These are phyloP conservation scores for Tetrahymena elliotti DNA, from an alignment of 73 alveolate species.

Conservation along the genomic window DNA sequence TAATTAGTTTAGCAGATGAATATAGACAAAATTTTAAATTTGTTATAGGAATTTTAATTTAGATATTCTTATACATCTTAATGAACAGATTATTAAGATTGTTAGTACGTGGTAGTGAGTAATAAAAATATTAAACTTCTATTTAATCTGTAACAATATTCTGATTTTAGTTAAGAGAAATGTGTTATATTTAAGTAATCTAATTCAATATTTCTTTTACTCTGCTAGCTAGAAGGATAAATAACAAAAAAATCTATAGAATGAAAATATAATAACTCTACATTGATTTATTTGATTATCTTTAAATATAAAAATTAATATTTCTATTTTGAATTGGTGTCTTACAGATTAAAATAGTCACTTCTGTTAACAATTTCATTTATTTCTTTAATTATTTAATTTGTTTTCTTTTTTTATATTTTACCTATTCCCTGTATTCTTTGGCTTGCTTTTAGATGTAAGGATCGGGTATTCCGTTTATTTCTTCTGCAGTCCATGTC, in stretches of 20 bases:
- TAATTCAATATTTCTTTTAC: background rate
- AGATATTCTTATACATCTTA: background rate
- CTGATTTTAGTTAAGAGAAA: background rate
- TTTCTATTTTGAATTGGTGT: background rate
- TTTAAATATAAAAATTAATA: too few relatives aligned
- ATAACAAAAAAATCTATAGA: background rate
- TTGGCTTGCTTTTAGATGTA: slow-evolving; percentile 32
- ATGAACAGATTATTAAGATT: background rate
- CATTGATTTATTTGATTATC: too few relatives aligned
- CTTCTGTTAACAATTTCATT: too few relatives aligned
- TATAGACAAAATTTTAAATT: too few relatives aligned
- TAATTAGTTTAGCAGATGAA: background rate
- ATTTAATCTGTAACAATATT: background rate
- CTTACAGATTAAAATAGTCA: background rate
- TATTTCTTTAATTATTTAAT: too few relatives aligned
- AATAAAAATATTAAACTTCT: background rate
- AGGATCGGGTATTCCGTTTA: slow-evolving; percentile 36
- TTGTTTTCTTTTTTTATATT: too few relatives aligned
- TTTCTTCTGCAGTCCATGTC: slow-evolving; percentile 36
- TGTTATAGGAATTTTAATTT: background rate
- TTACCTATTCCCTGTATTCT: slow-evolving; percentile 36
- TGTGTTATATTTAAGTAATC: background rate
- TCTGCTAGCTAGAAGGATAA: background rate
- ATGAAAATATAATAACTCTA: background rate
- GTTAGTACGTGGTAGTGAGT: background rate